Evolutionary conservation across 2,329 filamentous ascomycete species (phyloP), one percentile per base, ranked within the genome.

Genomic region (Botrytis deweyae): DNA sequence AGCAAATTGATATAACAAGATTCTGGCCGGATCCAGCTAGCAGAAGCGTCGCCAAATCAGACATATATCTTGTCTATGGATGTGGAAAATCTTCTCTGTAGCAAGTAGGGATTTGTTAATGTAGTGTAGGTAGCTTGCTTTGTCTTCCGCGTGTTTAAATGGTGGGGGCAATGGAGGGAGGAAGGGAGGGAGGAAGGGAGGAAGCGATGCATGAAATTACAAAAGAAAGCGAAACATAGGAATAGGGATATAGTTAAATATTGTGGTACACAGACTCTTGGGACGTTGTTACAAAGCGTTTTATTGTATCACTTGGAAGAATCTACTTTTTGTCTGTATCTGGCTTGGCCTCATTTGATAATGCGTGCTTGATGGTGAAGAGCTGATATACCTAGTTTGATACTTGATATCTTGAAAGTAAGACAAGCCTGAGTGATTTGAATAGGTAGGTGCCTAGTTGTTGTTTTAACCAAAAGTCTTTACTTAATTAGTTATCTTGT

Each of bases 211-310:
- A 22, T 55, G 49, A 52, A 68, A 33, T 58, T 33, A 58, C 49
- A 68, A 38, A 68, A 68, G 36, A 52, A 42, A 52, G 70, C 33
- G 68, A 40, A 46, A n/a, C 25, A 70, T 44, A 61, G 70, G 62
- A 65, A 58, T 66, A 58, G 61, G 61, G 58, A 72, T n/a, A 67
- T 67, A 67, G 70, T 40, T 67, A 67, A 40, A 38, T 59, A 52
- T 10, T 58, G 66, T 22, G 40, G 66, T 38, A 58, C 36, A 58
- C 66, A 68, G 36, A 58, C 33, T 52, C 49, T 58, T 12, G 36
- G 49, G 36, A 46, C 10, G 14, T 20, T 46, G 25, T 68, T 58
- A 36, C 55, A 42, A 38, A 52, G n/a, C 36, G 36, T 68, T 42
- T 42, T 42, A 33, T 68, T 58, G 42, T 42, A 68, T 40, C 20